Evolutionary conservation across 139 green algal genomes (phyloP).

Genomic region (Tetraselmis chui): DNA sequence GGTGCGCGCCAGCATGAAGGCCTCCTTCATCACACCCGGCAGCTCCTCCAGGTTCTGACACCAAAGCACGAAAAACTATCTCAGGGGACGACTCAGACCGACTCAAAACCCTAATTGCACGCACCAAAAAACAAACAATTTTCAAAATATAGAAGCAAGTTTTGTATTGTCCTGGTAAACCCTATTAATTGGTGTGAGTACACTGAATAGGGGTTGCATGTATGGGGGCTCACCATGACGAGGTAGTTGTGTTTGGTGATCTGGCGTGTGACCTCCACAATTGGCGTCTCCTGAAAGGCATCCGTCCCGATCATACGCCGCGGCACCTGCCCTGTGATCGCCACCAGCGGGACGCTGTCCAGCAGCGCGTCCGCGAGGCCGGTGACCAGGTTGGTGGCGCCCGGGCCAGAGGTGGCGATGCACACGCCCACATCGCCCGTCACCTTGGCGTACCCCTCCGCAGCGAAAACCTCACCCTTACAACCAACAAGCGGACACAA

Average conservation of each 20-base stretch:
- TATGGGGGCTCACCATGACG: too few species aligned
- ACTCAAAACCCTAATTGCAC: too few species aligned
- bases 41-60: conserved; percentile 95
- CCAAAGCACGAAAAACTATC: too few species aligned
- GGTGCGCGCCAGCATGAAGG: conserved; percentile 88
- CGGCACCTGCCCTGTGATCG: conserved; percentile 95
- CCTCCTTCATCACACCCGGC: conserved; percentile 91
- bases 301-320: conserved; percentile 83
- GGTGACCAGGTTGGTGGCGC: conserved; percentile 98
- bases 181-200: too few species aligned
- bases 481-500: too few species aligned
- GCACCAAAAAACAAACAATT: too few species aligned
- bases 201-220: too few species aligned
- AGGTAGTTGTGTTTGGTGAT: conserved; percentile 99
- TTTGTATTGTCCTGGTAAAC: too few species aligned
- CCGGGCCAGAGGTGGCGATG: conserved; percentile 96
- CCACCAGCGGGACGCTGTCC: conserved; percentile 94
- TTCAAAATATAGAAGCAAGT: too few species aligned
- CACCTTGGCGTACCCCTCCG: conserved; percentile 96
- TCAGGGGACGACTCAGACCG: too few species aligned
- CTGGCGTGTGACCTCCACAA: conserved; percentile 95
- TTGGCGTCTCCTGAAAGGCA: conserved; percentile 99
- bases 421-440: conserved; percentile 94
- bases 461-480: conserved; percentile 97
- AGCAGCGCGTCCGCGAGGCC: conserved; percentile 96